A percentile compares a stretch with the other conserved stretches of the same genome.
Conservation (phyloP, 257 asterid genomes). For the Solanum ahanhuiri region DNA sequence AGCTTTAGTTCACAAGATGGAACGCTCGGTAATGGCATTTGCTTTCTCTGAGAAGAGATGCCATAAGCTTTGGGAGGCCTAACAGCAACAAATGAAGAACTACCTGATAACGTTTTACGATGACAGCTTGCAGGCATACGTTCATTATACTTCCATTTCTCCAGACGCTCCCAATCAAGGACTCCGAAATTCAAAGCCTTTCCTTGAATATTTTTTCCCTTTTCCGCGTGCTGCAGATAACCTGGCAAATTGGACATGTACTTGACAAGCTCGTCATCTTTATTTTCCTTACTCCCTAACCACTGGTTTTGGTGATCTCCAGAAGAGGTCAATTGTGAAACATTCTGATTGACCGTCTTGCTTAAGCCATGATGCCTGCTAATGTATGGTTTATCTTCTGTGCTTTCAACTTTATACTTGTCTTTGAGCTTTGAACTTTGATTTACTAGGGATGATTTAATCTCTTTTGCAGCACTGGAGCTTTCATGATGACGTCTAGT, state of each 20-base stretch:
- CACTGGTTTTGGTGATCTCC: slow-evolving; percentile 18
- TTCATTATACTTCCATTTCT: slow-evolving; percentile 76
- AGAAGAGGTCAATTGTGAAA: slow-evolving; percentile 18
- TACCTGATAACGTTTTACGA: slow-evolving; percentile 27
- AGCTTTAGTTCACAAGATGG: slow-evolving; percentile 15
- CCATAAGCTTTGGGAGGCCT: slow-evolving; percentile 23
- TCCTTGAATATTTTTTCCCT: slow-evolving; percentile 50
- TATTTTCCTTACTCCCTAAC: slow-evolving; percentile 11
- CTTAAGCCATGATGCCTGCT: slow-evolving; percentile 19
- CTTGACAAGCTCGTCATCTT: slow-evolving; percentile 72
- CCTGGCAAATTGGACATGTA: slow-evolving; percentile 88
- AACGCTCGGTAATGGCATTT: slow-evolving; percentile 8
- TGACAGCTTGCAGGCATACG: slow-evolving; percentile 46
- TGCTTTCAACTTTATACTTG: slow-evolving; percentile 16
- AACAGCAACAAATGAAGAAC: slow-evolving; percentile 20
- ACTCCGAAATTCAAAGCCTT: slow-evolving; percentile 91
- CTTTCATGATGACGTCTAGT: slow-evolving; percentile 11
- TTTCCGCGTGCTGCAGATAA: slow-evolving; percentile 65
- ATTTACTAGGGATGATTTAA: slow-evolving; percentile 12
- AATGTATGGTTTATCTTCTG: slow-evolving; percentile 31
- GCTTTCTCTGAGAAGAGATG: slow-evolving; percentile 19
- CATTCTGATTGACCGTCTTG: slow-evolving; percentile 17
- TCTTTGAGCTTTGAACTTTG: slow-evolving; percentile 14
- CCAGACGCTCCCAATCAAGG: slow-evolving; percentile 83
- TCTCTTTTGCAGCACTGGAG: slow-evolving; percentile 10